Evolutionary conservation across 2,329 filamentous ascomycete species (phyloP), one percentile per base, ranked within the genome.

Genomic region (Cylindrodendrum hubeiense): DNA sequence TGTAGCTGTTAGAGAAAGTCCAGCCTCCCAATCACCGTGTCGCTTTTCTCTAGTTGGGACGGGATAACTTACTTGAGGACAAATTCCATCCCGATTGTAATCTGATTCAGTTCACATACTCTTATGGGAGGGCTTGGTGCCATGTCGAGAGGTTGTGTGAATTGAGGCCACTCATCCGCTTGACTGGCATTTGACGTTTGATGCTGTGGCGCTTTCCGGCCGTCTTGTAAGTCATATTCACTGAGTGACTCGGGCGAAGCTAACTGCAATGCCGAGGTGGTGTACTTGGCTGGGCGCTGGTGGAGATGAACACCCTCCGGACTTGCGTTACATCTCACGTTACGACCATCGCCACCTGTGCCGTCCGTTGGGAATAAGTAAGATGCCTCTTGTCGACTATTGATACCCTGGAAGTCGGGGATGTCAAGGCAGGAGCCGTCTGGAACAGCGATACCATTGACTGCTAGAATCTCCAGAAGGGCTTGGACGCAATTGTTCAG

Each of bases 41-140:
- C n/a, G 15, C 5, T 2, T 8, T 2, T 39, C n/a, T 8, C 37
- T 4, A 15, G 3, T 39, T 39, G 37, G 37, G n/a, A 19, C 6
- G 15, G 7, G 12, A 24, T n/a, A 24, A 19, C 51, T 24, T 24
- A 76, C 78, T 71, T 75, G 15, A 79, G 49, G 1, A 79, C 76
- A 63, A 79, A 79, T 8, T 79, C 76, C 71, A 79, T 77, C 4
- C 75, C 78, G 13, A 75, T 33, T n/a, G 34, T 24, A 26, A 41
- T 37, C 9, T n/a, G 19, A 24, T 53, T 34, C 15, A 53, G 8
- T 4, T 53, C 33, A 13, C 51, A 41, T 2, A 41, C 17, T 28
- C 51, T 34, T 52, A 12, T 53, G 21, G 21, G 9, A 33, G 34
- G 4, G 34, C 34, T 37, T 13, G 15, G 51, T 9, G 21, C 12